Percentiles rank a stretch among this genome's conserved stretches.
These are phyloP conservation scores for Teratosphaeria pseudoeucalypti DNA, from an alignment of 2,329 filamentous ascomycete species.

Conservation along the genomic window DNA sequence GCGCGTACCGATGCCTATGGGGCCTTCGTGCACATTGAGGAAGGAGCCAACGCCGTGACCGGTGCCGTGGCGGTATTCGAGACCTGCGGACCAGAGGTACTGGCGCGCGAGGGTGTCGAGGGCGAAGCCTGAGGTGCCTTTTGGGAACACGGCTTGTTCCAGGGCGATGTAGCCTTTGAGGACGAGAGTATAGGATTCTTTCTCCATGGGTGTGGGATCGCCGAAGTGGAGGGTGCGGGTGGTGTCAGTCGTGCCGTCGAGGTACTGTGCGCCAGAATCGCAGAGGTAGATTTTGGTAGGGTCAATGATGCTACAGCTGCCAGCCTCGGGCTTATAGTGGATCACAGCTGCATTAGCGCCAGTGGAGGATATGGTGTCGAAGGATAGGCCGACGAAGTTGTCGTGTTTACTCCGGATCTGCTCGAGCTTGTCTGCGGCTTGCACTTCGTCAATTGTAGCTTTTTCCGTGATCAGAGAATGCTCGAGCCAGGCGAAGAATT, in stretches of 20 bases:
- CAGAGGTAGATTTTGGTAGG: slow-evolving; percentile 83
- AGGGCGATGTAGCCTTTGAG: slow-evolving; percentile 89
- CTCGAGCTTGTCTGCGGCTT: slow-evolving; percentile 86
- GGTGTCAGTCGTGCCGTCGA: slow-evolving; percentile 91
- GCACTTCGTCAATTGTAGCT: slow-evolving; percentile 69
- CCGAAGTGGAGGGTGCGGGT: slow-evolving; percentile 91
- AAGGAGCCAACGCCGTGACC: slow-evolving; percentile 93
- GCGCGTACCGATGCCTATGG: slow-evolving; percentile 88
- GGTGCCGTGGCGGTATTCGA: slow-evolving; percentile 94
- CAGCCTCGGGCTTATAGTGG: slow-evolving; percentile 83
- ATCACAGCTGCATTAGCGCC: slow-evolving; percentile 90
- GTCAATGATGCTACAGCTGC: slow-evolving; percentile 72
- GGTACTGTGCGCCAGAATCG: slow-evolving; percentile 93
- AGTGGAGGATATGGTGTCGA: slow-evolving; percentile 91
- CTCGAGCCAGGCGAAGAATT: slow-evolving; percentile 96
- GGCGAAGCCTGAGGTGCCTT: slow-evolving; percentile 87
- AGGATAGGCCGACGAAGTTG: slow-evolving; percentile 80
- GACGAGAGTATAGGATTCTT: slow-evolving; percentile 83
- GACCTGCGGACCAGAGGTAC: slow-evolving; percentile 80
- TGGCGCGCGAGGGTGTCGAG: slow-evolving; percentile 83
- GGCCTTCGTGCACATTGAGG: slow-evolving; percentile 93
- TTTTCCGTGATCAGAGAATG: slow-evolving; percentile 70
- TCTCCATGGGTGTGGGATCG: slow-evolving; percentile 70
- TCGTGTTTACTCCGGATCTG: slow-evolving; percentile 58
- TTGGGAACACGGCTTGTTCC: slow-evolving; percentile 79